These are phyloP conservation scores for Dunaliella primolecta DNA, from an alignment of 139 green algal species.

Conservation along the genomic window DNA sequence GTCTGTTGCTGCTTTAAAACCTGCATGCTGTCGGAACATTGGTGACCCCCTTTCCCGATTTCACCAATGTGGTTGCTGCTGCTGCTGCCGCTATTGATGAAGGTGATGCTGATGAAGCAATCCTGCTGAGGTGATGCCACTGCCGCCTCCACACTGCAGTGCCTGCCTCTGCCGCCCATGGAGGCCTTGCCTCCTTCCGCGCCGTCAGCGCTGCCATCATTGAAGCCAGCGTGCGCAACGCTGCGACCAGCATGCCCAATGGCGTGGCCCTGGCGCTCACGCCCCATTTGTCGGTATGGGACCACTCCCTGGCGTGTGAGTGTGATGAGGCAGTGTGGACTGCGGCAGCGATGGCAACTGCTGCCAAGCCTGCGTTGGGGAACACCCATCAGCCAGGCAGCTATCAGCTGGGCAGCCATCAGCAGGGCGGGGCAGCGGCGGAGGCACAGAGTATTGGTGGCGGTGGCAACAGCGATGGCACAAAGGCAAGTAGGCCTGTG, in stretches of 20 bases:
- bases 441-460: background rate
- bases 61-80: conserved; percentile 2
- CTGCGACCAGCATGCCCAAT: background rate
- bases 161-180: background rate
- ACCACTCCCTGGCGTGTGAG: conserved; percentile 9
- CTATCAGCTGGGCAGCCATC: too few species aligned
- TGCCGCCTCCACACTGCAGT: background rate
- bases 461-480: background rate
- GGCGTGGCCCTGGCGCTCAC: conserved; percentile 32
- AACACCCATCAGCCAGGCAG: too few species aligned
- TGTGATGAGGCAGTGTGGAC: background rate
- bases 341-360: background rate
- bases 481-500: too few species aligned
- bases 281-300: conserved; percentile 34
- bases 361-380: too few species aligned
- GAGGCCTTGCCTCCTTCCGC: background rate
- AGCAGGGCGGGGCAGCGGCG: background rate
- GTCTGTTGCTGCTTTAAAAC: background rate
- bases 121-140: too few species aligned
- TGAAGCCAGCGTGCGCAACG: background rate
- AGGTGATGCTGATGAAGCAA: background rate
- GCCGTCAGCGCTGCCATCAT: background rate
- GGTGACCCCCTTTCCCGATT: background rate
- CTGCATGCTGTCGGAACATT: background rate
- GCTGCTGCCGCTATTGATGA: background rate